These are phyloP conservation scores for Circinella umbellata DNA, from an alignment of 371 early-diverging fungal genomes.

Conservation along the genomic window DNA sequence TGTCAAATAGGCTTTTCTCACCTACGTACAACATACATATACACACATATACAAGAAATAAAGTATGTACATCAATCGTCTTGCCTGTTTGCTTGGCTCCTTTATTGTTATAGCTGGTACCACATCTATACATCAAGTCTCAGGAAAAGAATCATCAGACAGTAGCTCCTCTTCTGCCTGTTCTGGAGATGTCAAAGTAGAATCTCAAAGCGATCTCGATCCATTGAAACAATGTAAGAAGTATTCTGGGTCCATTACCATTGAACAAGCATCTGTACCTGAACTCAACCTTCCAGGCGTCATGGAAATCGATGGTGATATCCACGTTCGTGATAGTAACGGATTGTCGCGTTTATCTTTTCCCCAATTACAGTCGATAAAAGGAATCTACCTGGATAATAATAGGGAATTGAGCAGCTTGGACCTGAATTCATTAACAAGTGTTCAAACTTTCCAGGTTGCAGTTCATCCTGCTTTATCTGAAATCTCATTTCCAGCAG, in stretches of 20 bases:
- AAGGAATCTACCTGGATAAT: slow-evolving; percentile 49
- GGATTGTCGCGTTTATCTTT: slow-evolving; percentile 37
- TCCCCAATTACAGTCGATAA: slow-evolving; percentile 45
- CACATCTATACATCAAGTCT: background rate
- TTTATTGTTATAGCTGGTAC: background rate
- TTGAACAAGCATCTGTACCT: slow-evolving; percentile 30
- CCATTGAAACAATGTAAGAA: slow-evolving; percentile 41
- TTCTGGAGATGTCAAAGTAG: slow-evolving; percentile 29
- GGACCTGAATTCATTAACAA: slow-evolving; percentile 36
- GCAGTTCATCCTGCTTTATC: slow-evolving; percentile 48
- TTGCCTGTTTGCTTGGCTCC: background rate
- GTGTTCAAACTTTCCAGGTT: slow-evolving; percentile 40
- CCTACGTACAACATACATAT: too few relatives aligned
- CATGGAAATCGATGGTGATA: slow-evolving; percentile 43
- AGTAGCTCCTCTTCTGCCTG: slow-evolving; percentile 11
- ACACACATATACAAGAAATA: background rate
- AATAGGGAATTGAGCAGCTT: slow-evolving; percentile 44
- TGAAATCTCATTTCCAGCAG: slow-evolving; percentile 42
- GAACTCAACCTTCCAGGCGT: slow-evolving; percentile 36
- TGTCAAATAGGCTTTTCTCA: too few relatives aligned
- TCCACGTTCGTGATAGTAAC: slow-evolving; percentile 46
- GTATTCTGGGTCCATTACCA: slow-evolving; percentile 45
- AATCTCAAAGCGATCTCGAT: slow-evolving; percentile 50
- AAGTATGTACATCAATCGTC: background rate
- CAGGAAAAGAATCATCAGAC: background rate